A percentile compares a stretch with the other conserved stretches of the same genome.
phyloP scores from a whole-genome alignment of 192 early-diverging fungal genomes.

The Phlyctochytrium planicorne region DNA sequence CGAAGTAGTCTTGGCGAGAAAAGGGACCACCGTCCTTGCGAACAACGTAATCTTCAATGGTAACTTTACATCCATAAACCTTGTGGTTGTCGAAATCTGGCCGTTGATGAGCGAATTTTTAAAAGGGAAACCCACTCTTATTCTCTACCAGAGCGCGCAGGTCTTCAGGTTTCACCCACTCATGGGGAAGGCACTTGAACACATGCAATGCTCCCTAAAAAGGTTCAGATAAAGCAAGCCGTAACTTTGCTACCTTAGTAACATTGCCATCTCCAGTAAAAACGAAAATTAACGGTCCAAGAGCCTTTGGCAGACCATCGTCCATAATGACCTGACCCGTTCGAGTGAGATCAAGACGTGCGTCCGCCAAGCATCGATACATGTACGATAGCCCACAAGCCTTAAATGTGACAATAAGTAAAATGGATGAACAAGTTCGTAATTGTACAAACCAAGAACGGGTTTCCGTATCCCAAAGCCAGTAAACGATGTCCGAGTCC shows the following conservation, averaged over 20 bases:
- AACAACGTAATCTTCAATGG: constrained; percentile 78
- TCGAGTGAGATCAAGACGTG: constrained; percentile 53
- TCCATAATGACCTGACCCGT: constrained; percentile 80
- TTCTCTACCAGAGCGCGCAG: constrained; percentile 41
- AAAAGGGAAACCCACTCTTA: constrained; percentile 17
- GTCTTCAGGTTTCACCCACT: constrained; percentile 72
- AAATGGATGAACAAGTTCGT: neutral
- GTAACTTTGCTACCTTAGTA: constrained; percentile 49
- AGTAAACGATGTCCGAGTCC: constrained; percentile 89
- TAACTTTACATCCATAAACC: constrained; percentile 80
- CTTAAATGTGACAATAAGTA: neutral
- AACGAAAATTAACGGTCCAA: constrained; percentile 87
- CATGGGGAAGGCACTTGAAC: constrained; percentile 88
- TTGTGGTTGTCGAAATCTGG: constrained; percentile 65
- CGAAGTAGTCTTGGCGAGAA: constrained; percentile 67
- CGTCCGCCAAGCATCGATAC: constrained; percentile 55
- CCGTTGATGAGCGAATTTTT: neutral
- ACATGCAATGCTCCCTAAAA: constrained; percentile 77
- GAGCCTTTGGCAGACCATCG: constrained; percentile 82
- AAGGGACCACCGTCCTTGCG: constrained; percentile 66
- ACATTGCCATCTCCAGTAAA: constrained; percentile 94
- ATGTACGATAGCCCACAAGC: constrained; percentile 30
- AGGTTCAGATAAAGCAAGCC: constrained; percentile 2
- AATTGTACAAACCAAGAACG: constrained; percentile 89
- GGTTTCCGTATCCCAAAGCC: constrained; percentile 87